Percentiles rank a stretch among this genome's conserved stretches.
These are phyloP conservation scores for Wickerhamiella cacticola DNA, from an alignment of 805 yeast species.

Conservation along the genomic window DNA sequence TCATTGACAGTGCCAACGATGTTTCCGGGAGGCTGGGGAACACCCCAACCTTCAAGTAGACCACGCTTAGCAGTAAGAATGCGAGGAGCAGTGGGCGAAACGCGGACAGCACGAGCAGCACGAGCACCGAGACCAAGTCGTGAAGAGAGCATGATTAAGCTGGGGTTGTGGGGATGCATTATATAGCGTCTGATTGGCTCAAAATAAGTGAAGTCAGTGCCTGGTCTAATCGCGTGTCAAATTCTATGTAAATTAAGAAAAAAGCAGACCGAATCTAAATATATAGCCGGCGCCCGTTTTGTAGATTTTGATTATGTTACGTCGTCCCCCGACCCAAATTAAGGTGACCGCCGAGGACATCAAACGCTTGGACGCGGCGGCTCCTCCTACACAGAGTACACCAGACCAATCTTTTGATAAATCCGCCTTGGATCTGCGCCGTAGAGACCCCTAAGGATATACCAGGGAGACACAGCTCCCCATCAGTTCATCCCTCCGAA, in stretches of 20 bases:
- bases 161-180: not conserved
- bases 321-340: slow-evolving; percentile 56
- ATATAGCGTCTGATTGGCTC: slow-evolving; percentile 5
- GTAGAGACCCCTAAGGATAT: not conserved
- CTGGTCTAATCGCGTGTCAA: too few relatives aligned
- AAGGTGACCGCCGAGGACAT: slow-evolving; percentile 53
- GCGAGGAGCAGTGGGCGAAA: slow-evolving; percentile 9
- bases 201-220: not conserved
- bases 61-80: slow-evolving; percentile 15
- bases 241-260: too few relatives aligned
- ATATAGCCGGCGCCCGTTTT: too few relatives aligned
- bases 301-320: slow-evolving; percentile 40
- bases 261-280: too few relatives aligned
- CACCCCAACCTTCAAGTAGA: slow-evolving; percentile 26
- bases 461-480: too few relatives aligned
- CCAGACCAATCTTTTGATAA: slow-evolving; percentile 6
- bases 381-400: slow-evolving; percentile 5
- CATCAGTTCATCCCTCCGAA: too few relatives aligned
- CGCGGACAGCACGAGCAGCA: slow-evolving; percentile 1
- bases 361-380: not conserved
- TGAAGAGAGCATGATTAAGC: slow-evolving; percentile 12
- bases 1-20: slow-evolving; percentile 92
- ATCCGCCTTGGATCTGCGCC: not conserved
- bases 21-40: slow-evolving; percentile 79
- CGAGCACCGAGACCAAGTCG: slow-evolving; percentile 8